A percentile compares a stretch with the other conserved stretches of the same genome.
Evolutionary conservation across 2,329 filamentous ascomycete genomes (phyloP).

Genomic region (Aotearoamyces nothofagi): DNA sequence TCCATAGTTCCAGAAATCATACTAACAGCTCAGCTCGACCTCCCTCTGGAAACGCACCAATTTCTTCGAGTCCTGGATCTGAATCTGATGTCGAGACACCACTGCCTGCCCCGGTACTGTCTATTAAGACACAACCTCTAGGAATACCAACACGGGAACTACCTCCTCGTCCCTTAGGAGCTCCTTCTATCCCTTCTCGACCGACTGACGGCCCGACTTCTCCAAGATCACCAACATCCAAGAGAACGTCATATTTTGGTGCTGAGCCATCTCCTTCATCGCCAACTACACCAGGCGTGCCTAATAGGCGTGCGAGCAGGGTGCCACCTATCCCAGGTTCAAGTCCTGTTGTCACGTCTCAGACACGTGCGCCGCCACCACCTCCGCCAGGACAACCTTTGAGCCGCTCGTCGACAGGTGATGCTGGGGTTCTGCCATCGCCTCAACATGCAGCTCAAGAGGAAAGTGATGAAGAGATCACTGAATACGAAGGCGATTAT

Average conservation of each 20-base stretch:
- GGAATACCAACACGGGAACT: conserved; percentile 23
- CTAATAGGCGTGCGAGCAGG: conserved; percentile 39
- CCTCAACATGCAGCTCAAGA: conserved; percentile 29
- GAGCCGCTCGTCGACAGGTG: conserved; percentile 43
- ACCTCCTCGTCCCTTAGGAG: conserved; percentile 30
- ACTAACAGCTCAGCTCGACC: no score
- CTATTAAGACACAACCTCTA: conserved; percentile 24
- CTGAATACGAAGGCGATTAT: conserved; percentile 94
- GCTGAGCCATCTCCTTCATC: conserved; percentile 24
- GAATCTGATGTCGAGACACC: conserved; percentile 83
- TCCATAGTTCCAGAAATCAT: no score
- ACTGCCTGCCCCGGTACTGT: conserved; percentile 28
- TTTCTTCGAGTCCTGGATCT: conserved; percentile 62
- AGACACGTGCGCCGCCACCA: conserved; percentile 50
- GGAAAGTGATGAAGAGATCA: conserved; percentile 64
- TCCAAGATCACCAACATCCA: conserved; percentile 27
- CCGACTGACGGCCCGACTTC: conserved; percentile 22
- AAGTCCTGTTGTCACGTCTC: conserved; percentile 29
- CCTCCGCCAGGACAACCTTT: conserved; percentile 38
- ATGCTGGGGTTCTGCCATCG: conserved; percentile 30
- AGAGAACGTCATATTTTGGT: conserved; percentile 20
- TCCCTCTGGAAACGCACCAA: conserved; percentile 33
- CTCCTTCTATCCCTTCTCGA: conserved; percentile 22
- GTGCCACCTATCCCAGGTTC: conserved; percentile 44
- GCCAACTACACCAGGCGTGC: conserved; percentile 20